Evolutionary conservation across 73 alveolate genomes (phyloP), one percentile per base, ranked within the genome.

Genomic region (Symbiodinium pilosum): DNA sequence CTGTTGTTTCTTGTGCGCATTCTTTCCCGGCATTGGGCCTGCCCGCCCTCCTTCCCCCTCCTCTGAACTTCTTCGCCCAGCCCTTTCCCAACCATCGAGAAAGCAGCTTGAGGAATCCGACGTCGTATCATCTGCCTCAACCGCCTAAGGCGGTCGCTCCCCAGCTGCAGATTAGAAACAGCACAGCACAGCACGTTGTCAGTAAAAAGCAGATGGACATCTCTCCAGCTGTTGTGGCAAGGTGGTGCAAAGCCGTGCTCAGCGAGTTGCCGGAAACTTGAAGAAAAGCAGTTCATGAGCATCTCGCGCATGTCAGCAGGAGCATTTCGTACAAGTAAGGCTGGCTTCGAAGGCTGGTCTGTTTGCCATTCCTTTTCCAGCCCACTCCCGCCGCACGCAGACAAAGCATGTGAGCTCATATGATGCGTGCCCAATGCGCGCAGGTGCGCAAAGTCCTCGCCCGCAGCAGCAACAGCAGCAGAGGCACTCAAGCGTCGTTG

Each of bases 381-480:
- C n/a, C n/a, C n/a, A n/a, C n/a, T n/a, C n/a, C n/a, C n/a, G n/a
- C n/a, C n/a, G n/a, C n/a, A n/a, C n/a, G n/a, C n/a, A n/a, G n/a
- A n/a, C n/a, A n/a, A n/a, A n/a, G n/a, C n/a, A n/a, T n/a, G n/a
- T n/a, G n/a, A n/a, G n/a, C n/a, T n/a, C n/a, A n/a, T n/a, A n/a
- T n/a, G 40, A 64, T 26, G 81, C 81, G 59, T 14, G 59, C 59
- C 30, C 41, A 28, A 9, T 64, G 18, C 9, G 30, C 38, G 81
- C 81, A 64, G 81, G 81, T n/a, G 30, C 34, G 38, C 81, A 64
- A 38, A 64, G 81, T n/a, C 81, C 81, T 9, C 81, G 81, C 38
- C 81, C 38, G 39, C 81, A 38, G 81, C 81, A 5, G 81, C 81
- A 64, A 38, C 81, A 64, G 81, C 81, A 64, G 81, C 81, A 32